A percentile compares a stretch with the other conserved stretches of the same genome.
These are phyloP conservation scores for Trichophyton verrucosum DNA, from an alignment of 2,329 filamentous ascomycete genomes.

Conservation along the genomic window DNA sequence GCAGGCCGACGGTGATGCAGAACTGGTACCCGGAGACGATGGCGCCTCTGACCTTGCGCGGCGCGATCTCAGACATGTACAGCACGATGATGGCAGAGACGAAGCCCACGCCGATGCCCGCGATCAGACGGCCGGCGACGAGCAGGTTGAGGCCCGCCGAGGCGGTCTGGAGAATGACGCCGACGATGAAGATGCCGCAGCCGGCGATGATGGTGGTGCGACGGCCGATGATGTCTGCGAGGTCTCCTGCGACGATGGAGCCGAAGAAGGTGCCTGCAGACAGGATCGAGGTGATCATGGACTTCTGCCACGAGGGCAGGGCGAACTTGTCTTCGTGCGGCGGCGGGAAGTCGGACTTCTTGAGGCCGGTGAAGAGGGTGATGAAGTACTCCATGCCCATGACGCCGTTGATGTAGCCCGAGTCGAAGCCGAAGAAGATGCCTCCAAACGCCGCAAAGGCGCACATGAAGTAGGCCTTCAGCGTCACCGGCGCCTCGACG, in stretches of 20 bases:
- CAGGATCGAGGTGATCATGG: constrained; percentile 62
- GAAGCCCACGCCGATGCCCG: constrained; percentile 68
- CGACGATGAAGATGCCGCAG: constrained; percentile 58
- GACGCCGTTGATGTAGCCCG: constrained; percentile 43
- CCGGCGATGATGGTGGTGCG: constrained; percentile 56
- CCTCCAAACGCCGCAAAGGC: constrained; percentile 50
- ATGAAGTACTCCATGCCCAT: constrained; percentile 41
- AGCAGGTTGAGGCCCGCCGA: constrained; percentile 46
- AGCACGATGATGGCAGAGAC: constrained; percentile 69
- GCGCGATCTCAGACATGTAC: constrained; percentile 74
- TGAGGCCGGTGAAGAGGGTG: constrained; percentile 15
- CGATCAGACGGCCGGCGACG: constrained; percentile 60
- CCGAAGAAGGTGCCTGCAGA: constrained; percentile 69
- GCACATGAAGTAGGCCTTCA: constrained; percentile 49
- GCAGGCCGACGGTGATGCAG: constrained; percentile 66
- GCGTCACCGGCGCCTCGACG: constrained; percentile 46
- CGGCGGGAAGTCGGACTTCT: constrained; percentile 16
- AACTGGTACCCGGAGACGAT: constrained; percentile 76
- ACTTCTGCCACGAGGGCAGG: constrained; percentile 39
- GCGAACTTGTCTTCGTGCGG: constrained; percentile 21
- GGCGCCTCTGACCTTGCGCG: constrained; percentile 63
- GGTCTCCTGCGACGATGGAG: constrained; percentile 62
- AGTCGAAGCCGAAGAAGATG: constrained; percentile 50
- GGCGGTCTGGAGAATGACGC: constrained; percentile 55
- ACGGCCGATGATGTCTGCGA: constrained; percentile 59